A percentile compares a stretch with the other conserved stretches of the same genome.
Conservation (phyloP, 2,329 filamentous ascomycete genomes). For the Phialophora expanda region DNA sequence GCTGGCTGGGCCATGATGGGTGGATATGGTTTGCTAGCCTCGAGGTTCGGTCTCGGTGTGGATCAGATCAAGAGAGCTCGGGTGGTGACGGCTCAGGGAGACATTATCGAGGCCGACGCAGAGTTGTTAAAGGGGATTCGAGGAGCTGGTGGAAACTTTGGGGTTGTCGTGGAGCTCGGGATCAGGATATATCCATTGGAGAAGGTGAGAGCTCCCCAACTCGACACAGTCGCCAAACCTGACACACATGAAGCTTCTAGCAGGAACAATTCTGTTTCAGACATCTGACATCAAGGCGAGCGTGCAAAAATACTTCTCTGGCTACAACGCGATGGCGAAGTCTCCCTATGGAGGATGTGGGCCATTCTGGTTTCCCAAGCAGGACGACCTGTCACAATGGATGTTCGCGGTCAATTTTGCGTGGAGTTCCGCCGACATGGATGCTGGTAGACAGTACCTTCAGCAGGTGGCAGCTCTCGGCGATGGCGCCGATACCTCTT, state of each 20-base stretch:
- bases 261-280: slow-evolving; percentile 12
- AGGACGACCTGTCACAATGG: slow-evolving; percentile 4
- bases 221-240: background rate
- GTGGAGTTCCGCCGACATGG: slow-evolving; percentile 15
- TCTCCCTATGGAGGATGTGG: slow-evolving; percentile 8
- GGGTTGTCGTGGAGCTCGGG: slow-evolving; percentile 18
- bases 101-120: slow-evolving; percentile 15
- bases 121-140: slow-evolving; percentile 19
- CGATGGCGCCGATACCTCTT: slow-evolving; percentile 9
- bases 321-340: slow-evolving; percentile 12
- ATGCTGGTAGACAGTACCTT: slow-evolving; percentile 14
- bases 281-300: slow-evolving; percentile 7
- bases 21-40: slow-evolving; percentile 18
- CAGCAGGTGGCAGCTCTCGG: slow-evolving; percentile 4
- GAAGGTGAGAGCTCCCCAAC: slow-evolving; percentile 8
- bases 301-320: slow-evolving; percentile 15
- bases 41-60: slow-evolving; percentile 13
- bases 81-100: slow-evolving; percentile 15
- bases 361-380: slow-evolving; percentile 14
- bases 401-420: slow-evolving; percentile 12
- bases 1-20: slow-evolving; percentile 22
- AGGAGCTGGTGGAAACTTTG: slow-evolving; percentile 20
- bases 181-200: slow-evolving; percentile 16
- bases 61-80: slow-evolving; percentile 17
- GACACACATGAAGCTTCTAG: slow-evolving; percentile 7